These are phyloP conservation scores for Pseudomonodictys pantanalensis DNA, from an alignment of 495 filamentous ascomycete species.

Conservation along the genomic window DNA sequence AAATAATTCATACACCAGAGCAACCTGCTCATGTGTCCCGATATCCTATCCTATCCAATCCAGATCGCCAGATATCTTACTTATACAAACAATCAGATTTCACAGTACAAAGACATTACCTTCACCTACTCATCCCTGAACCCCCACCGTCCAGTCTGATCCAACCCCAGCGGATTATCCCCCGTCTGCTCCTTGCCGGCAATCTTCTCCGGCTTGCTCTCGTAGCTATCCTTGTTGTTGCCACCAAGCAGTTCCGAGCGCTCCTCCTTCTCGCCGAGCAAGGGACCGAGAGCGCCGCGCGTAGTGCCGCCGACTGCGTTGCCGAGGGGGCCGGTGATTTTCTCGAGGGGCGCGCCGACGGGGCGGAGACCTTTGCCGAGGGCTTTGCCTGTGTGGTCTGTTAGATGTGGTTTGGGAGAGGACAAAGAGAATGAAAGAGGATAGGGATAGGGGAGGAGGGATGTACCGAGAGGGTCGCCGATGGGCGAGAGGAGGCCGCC, in stretches of 20 bases:
- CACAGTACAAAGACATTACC: too few relatives aligned
- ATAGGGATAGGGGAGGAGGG: background rate
- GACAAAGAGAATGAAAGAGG: background rate
- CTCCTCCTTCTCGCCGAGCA: conserved; percentile 32
- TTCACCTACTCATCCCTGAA: conserved; percentile 33
- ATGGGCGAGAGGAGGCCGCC: conserved; percentile 26
- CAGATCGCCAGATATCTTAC: too few relatives aligned
- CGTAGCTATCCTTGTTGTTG: conserved; percentile 36
- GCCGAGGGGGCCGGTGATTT: conserved; percentile 28
- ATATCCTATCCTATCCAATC: too few relatives aligned
- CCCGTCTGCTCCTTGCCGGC: conserved; percentile 36
- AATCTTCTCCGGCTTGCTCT: conserved; percentile 34
- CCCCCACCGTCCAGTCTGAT: conserved; percentile 35
- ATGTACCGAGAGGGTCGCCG: conserved; percentile 27
- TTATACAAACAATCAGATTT: too few relatives aligned
- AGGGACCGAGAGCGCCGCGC: conserved; percentile 29
- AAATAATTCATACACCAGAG: too few relatives aligned
- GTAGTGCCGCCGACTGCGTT: conserved; percentile 33
- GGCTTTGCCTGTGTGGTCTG: conserved; percentile 20
- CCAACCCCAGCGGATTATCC: conserved; percentile 38
- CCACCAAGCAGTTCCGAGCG: conserved; percentile 32
- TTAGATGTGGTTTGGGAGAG: conserved; percentile 3
- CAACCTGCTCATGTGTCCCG: too few relatives aligned
- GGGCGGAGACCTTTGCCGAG: conserved; percentile 30
- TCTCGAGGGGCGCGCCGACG: conserved; percentile 28